Evolutionary conservation across 2,329 filamentous ascomycete genomes (phyloP).

Genomic region (Penicillium digitatum): DNA sequence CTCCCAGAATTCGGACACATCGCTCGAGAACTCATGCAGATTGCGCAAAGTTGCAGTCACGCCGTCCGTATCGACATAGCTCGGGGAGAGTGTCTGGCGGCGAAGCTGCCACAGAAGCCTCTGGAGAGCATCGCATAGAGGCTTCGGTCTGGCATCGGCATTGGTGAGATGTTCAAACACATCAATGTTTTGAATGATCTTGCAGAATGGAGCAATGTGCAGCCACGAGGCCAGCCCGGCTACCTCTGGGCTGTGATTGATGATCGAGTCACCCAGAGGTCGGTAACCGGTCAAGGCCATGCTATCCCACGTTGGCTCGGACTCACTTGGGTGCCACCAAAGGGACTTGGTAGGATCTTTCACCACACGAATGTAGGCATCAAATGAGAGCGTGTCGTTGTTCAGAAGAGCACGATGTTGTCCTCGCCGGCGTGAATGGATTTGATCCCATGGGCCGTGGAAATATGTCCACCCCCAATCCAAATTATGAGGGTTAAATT

Average conservation of each 20-base stretch:
- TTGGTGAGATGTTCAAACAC: constrained; percentile 47
- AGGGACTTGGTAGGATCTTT: constrained; percentile 58
- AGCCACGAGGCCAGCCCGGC: constrained; percentile 58
- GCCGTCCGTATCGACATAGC: constrained; percentile 42
- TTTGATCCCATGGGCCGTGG: constrained; percentile 56
- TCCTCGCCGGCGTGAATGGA: constrained; percentile 54
- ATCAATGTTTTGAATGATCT: constrained; percentile 51
- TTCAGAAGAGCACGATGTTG: constrained; percentile 58
- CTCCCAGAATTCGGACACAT: constrained; percentile 56
- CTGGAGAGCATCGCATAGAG: constrained; percentile 50
- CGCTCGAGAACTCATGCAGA: constrained; percentile 45
- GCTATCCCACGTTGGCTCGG: constrained; percentile 55
- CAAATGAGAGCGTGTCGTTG: constrained; percentile 59
- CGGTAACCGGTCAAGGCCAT: constrained; percentile 56
- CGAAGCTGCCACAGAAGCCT: constrained; percentile 51
- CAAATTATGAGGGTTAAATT: constrained; percentile 55
- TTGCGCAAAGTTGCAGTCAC: constrained; percentile 42
- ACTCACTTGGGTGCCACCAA: constrained; percentile 56
- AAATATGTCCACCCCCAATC: constrained; percentile 65
- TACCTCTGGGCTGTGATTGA: constrained; percentile 48
- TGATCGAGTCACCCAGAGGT: constrained; percentile 46
- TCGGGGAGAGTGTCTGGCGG: constrained; percentile 39
- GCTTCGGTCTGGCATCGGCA: constrained; percentile 48
- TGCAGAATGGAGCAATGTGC: constrained; percentile 57
- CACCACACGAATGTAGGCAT: constrained; percentile 58